phyloP scores from a whole-genome alignment of 768 basidiomycete genomes.

The Russula griseocarnosa region DNA sequence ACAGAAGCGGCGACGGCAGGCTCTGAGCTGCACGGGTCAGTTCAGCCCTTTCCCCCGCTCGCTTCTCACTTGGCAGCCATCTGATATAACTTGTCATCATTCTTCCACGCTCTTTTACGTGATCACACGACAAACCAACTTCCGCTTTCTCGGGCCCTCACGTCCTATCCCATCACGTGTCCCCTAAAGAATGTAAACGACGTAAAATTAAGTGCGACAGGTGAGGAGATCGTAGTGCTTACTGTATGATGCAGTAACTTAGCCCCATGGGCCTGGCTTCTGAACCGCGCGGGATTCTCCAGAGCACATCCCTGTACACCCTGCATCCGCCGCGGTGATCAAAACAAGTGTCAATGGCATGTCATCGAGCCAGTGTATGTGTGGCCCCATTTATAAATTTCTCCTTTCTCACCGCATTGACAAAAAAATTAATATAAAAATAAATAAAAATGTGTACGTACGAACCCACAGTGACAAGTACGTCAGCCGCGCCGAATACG shows the following conservation, averaged over 20 bases:
- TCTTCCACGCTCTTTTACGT: constrained; percentile 25
- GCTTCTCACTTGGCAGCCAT: constrained; percentile 30
- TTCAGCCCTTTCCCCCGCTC: constrained; percentile 28
- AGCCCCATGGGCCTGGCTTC: constrained; percentile 18
- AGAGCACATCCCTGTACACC: constrained; percentile 80
- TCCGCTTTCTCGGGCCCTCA: constrained; percentile 21
- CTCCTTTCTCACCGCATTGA: neutral
- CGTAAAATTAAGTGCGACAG: constrained; percentile 88
- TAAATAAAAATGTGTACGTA: constrained; percentile 17
- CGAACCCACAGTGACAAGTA: constrained; percentile 64
- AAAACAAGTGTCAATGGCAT: constrained; percentile 78
- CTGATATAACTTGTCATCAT: constrained; percentile 28
- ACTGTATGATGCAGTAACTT: constrained; percentile 16
- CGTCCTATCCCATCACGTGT: constrained; percentile 23
- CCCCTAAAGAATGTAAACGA: constrained; percentile 69
- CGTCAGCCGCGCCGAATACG: constrained; percentile 71
- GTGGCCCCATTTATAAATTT: constrained; percentile 23
- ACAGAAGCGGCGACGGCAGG: constrained; percentile 79
- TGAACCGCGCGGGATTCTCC: constrained; percentile 31
- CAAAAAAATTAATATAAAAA: neutral
- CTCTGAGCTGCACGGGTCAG: constrained; percentile 80
- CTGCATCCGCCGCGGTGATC: constrained; percentile 75
- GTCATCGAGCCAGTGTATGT: constrained; percentile 77
- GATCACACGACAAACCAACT: constrained; percentile 30
- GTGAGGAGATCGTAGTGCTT: constrained; percentile 36